Conservation (phyloP, 306 rosid species). For the Sindora glabra region DNA sequence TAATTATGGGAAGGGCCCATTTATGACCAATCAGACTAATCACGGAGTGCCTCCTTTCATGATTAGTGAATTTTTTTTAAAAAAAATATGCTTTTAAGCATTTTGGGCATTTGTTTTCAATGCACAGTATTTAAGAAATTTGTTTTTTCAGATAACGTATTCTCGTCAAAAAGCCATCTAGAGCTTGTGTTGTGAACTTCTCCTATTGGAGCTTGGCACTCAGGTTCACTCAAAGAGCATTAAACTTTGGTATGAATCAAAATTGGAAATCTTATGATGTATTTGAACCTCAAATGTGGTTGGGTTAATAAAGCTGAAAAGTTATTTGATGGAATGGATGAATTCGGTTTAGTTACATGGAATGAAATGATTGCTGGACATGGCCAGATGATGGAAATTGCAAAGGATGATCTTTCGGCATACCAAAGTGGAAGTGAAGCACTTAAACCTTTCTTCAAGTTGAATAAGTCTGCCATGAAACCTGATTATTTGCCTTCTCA, state of each 20-base stretch:
- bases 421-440: conserved; percentile 61
- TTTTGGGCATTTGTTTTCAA: too few relatives aligned
- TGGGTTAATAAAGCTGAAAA: conserved; percentile 50
- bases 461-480: conserved; percentile 54
- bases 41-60: too few relatives aligned
- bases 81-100: too few relatives aligned
- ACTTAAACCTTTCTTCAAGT: conserved; percentile 40
- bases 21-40: too few relatives aligned
- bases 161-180: too few relatives aligned
- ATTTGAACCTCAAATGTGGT: conserved; percentile 70
- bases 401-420: conserved; percentile 50
- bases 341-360: conserved; percentile 63
- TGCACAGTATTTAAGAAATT: too few relatives aligned
- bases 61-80: too few relatives aligned
- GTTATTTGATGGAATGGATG: conserved; percentile 49
- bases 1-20: too few relatives aligned
- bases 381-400: conserved; percentile 58
- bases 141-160: too few relatives aligned
- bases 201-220: conserved; percentile 41
- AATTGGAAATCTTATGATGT: conserved; percentile 57
- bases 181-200: conserved; percentile 64
- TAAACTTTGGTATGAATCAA: conserved; percentile 53
- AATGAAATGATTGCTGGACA: conserved; percentile 86
- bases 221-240: conserved; percentile 54
- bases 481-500: conserved; percentile 76